Evolutionary conservation across 768 basidiomycete species (phyloP), one percentile per base, ranked within the genome.

Genomic region (Chalciporus pseudorubinellus): DNA sequence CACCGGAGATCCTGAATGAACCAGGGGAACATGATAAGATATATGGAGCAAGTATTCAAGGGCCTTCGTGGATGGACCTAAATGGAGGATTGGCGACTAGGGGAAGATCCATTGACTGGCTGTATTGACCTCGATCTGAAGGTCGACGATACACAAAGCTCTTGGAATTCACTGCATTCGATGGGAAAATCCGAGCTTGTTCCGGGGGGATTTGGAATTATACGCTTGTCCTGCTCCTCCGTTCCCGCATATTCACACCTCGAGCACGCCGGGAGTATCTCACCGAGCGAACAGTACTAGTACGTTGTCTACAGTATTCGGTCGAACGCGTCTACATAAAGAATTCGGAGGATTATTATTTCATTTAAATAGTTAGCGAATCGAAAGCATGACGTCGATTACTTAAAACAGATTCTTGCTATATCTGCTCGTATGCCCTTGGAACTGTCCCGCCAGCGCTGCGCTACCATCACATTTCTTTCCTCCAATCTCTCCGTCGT

Each of bases 381-480:
- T 31, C 11, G 29, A 13, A 31, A 11, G 2, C 29, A 31, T 47
- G 46, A 47, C 46, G 46, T 39, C 46, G 22, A 39, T 47, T 47
- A 46, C 36, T 28, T 34, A 39, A 47, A 26, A 34, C 16, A 39
- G 38, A 5, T 8, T n/a, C 16, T n/a, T 22, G 26, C 44, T 46
- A 46, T 46, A 46, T 46, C 45, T 46, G 29, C 31, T 46, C 44
- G 31, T 39, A n/a, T 46, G 31, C 33, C 16, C 36, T 20, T 22
- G 19, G 42, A 26, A 42, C 29, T 29, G 29, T 10, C 31, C 22
- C 33, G 22, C 45, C 34, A 46, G 45, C 33, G 34, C 26, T 36
- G 16, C 10, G 5, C n/a, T 43, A 16, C 52, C 34, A 40, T 50
- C 53, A 62, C 40, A 19, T 39, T 14, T 21, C 33, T 20, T 42